phyloP scores from a whole-genome alignment of 1,139 yeast species.

The Blastobotrys buckinghamii region DNA sequence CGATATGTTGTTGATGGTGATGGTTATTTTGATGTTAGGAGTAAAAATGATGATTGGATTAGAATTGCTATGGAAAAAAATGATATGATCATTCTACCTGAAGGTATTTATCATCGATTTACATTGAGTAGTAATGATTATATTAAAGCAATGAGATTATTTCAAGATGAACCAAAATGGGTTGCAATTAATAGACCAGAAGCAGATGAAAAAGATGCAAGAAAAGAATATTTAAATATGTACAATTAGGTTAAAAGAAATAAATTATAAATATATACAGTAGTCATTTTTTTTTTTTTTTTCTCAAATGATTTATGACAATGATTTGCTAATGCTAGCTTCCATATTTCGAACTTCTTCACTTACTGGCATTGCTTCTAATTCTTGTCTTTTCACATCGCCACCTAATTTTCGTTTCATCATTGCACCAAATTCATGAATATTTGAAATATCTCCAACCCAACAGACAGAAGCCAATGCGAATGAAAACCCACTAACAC shows the following conservation, averaged over 20 bases:
- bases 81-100: slow-evolving; percentile 64
- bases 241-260: neutral
- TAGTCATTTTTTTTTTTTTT: too few species aligned
- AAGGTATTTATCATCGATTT: slow-evolving; percentile 91
- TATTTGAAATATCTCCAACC: slow-evolving; percentile 64
- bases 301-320: too few species aligned
- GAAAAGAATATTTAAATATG: slow-evolving; percentile 37
- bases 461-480: slow-evolving; percentile 70
- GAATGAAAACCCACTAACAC: slow-evolving; percentile 70
- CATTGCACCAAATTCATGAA: slow-evolving; percentile 65
- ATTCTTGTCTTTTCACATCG: slow-evolving; percentile 39
- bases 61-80: slow-evolving; percentile 57
- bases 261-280: neutral
- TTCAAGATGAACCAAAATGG: slow-evolving; percentile 97
- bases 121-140: slow-evolving; percentile 60
- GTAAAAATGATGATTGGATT: slow-evolving; percentile 65
- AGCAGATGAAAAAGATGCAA: slow-evolving; percentile 38
- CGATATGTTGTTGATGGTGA: slow-evolving; percentile 84
- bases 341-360: slow-evolving; percentile 58
- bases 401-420: slow-evolving; percentile 70
- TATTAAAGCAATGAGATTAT: slow-evolving; percentile 74
- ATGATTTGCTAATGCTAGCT: slow-evolving; percentile 35
- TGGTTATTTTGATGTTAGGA: slow-evolving; percentile 88
- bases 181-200: slow-evolving; percentile 71
- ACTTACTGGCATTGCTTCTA: slow-evolving; percentile 52